These are phyloP conservation scores for Cryptococcus deneoformans DNA, from an alignment of 1,284 basidiomycete genomes.

Conservation along the genomic window DNA sequence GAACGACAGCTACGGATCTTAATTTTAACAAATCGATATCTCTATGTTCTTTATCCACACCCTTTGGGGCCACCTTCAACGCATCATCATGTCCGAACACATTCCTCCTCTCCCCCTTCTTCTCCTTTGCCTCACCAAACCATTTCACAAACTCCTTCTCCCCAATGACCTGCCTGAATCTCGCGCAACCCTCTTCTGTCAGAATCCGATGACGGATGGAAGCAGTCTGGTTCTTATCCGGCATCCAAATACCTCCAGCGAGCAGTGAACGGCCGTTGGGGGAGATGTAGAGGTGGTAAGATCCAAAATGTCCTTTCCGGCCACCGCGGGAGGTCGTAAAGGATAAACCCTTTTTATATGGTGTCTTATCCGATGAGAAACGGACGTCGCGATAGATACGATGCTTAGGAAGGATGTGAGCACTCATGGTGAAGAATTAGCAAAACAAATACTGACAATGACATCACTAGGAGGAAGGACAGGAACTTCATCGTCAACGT, in stretches of 20 bases:
- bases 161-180: constrained; percentile 65
- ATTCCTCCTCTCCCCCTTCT: constrained; percentile 62
- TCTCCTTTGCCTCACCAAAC: constrained; percentile 67
- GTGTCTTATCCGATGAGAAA: constrained; percentile 71
- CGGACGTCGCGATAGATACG: constrained; percentile 59
- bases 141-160: constrained; percentile 63
- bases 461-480: constrained; percentile 81
- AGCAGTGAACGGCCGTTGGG: constrained; percentile 67
- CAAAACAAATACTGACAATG: constrained; percentile 54
- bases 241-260: constrained; percentile 81
- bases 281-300: constrained; percentile 53
- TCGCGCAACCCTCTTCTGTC: constrained; percentile 58
- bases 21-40: constrained; percentile 85
- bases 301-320: constrained; percentile 47
- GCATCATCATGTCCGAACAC: constrained; percentile 79
- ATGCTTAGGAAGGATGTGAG: constrained; percentile 31
- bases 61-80: constrained; percentile 82
- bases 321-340: constrained; percentile 42
- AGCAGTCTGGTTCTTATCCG: constrained; percentile 71
- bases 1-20: constrained; percentile 68
- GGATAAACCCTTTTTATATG: constrained; percentile 73
- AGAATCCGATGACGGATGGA: constrained; percentile 68
- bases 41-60: constrained; percentile 73
- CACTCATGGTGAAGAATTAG: background rate
- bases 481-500: constrained; percentile 75